phyloP scores from a whole-genome alignment of 148 eudicot genomes.

The Polygonum maritimum region DNA sequence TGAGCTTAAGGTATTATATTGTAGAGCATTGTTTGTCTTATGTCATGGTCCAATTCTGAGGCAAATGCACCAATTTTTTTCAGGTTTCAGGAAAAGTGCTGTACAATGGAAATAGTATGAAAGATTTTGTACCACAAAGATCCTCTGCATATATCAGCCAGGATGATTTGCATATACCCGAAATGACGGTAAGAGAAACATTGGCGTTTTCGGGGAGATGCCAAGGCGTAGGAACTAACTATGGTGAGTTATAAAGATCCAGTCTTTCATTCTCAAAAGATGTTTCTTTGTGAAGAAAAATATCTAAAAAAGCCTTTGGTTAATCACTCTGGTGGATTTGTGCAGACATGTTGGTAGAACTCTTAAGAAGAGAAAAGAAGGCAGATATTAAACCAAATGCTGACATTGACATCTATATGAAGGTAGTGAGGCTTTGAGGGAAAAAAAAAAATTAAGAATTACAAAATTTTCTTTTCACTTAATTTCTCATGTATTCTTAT shows the following conservation, averaged over 20 bases:
- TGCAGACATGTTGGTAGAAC: conserved; percentile 15
- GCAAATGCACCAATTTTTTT: not conserved
- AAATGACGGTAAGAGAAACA: conserved; percentile 66
- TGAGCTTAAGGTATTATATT: conserved; percentile 24
- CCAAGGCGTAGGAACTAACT: conserved; percentile 60
- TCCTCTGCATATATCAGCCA: conserved; percentile 62
- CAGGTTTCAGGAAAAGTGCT: conserved; percentile 49
- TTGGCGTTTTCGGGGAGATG: conserved; percentile 55
- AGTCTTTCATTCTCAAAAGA: not conserved
- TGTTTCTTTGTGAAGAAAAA: not conserved
- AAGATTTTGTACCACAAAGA: conserved; percentile 58
- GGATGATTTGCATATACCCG: conserved; percentile 52
- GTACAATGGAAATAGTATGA: conserved; percentile 47
- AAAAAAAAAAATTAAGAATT: no score
- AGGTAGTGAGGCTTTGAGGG: not conserved
- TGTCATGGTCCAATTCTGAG: not conserved
- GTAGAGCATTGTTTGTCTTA: not conserved
- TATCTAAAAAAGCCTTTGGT: not conserved
- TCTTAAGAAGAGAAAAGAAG: conserved; percentile 8
- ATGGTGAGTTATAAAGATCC: conserved; percentile 26
- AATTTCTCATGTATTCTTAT: not conserved
- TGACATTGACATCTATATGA: conserved; percentile 14
- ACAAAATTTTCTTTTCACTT: not conserved
- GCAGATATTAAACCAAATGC: conserved; percentile 9
- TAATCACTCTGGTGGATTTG: not conserved